Evolutionary conservation across 2,329 filamentous ascomycete species (phyloP), one percentile per base, ranked within the genome.

Genomic region (Trematosphaeria pertusa): DNA sequence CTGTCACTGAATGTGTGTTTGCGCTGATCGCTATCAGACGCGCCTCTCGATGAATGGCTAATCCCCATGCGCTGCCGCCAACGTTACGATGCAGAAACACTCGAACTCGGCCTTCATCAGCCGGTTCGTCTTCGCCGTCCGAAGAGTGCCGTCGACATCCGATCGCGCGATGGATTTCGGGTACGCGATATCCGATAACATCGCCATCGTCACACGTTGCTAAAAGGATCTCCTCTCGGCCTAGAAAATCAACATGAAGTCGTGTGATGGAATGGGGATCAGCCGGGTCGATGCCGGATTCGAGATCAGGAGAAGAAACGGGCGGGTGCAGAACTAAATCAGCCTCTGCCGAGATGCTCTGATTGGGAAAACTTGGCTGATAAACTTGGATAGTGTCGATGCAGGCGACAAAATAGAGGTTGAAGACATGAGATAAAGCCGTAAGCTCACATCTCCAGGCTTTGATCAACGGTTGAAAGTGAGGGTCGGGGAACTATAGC

Each of bases 11-110:
- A 17, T 78, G 75, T 0, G 80, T 82, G 66, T 99, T 99, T 0
- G 89, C 86, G 59, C 88, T 89, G 30, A 95, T 87, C 0, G 93
- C 94, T 52, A 99, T 87, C 51, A 97, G 76, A 0, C 92, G 85
- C n/a, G 89, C 90, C 52, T 86, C 76, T 51, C 84, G 81, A 68
- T 97, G 93, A 9, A 96, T 81, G 6, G 91, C 87, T 37, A 96
- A 73, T 0, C 93, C 94, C 94, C 94, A 99, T 2, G 92, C 93
- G 49, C 89, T 93, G 18, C 73, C 75, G 1, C 83, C 83, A 2
- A 96, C 91, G 64, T 88, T 91, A 28, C 88, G 82, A 48, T 85
- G 83, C 46, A 96, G 89, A 63, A 96, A 89, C 0, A 76, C 75
- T 61, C 48, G 75, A 56, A 66, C 65, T 46, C 62, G 59, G 31